Percentiles rank a stretch among this genome's conserved stretches.
Conservation (phyloP, 108 stramenopile species). For the Hondaea fermentalgiana region DNA sequence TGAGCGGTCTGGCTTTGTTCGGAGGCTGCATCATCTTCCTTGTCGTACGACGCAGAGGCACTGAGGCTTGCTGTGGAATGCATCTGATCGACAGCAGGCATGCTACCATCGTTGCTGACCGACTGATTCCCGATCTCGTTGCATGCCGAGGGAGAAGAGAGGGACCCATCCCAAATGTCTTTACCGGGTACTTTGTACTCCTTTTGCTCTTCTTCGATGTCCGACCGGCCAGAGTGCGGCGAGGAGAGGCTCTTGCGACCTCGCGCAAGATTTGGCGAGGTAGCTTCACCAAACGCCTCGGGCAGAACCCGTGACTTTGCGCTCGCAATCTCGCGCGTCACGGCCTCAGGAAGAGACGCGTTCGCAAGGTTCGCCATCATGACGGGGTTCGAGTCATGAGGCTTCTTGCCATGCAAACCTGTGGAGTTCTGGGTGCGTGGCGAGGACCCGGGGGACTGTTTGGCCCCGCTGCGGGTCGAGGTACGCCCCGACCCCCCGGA, state of each 20-base stretch:
- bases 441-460: neutral
- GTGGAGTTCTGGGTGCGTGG: neutral
- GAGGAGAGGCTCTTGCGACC: neutral
- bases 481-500: neutral
- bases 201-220: neutral
- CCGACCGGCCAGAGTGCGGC: neutral
- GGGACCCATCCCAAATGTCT: neutral
- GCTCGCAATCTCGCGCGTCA: neutral
- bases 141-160: neutral
- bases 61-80: no score
- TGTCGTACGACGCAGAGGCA: no score
- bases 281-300: no score
- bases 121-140: neutral
- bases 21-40: no score
- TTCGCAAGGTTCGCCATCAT: neutral
- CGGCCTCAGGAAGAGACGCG: neutral
- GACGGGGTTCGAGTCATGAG: neutral
- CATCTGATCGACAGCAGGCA: no score
- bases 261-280: neutral
- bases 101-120: no score
- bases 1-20: no score
- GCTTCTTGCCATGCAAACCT: neutral
- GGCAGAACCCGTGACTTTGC: neutral
- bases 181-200: neutral
- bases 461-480: no score